Conservation (phyloP, 2,329 filamentous ascomycete genomes). For the Echinosphaeria canescens region DNA sequence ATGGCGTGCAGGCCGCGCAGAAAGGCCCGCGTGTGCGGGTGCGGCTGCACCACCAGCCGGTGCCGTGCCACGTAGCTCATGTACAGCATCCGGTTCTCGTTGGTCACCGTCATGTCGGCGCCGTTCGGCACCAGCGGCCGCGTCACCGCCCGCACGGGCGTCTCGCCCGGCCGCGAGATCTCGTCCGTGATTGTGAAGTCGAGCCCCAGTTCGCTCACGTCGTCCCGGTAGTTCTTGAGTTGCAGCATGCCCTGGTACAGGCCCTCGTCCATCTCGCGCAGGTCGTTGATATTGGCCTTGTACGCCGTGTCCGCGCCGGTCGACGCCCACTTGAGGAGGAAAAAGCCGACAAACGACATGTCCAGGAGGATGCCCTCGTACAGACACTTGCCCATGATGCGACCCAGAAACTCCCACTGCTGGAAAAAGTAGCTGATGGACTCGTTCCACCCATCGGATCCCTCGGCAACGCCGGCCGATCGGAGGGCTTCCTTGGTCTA, state of each 20-base stretch:
- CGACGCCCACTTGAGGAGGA: conserved; percentile 85
- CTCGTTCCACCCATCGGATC: conserved; percentile 31
- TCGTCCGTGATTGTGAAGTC: conserved; percentile 80
- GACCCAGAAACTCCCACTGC: conserved; percentile 78
- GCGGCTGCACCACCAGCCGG: conserved; percentile 61
- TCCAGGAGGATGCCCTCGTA: conserved; percentile 95
- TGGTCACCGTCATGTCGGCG: conserved; percentile 59
- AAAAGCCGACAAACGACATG: conserved; percentile 84
- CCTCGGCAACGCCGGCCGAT: conserved; percentile 24
- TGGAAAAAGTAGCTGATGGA: conserved; percentile 38
- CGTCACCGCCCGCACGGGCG: conserved; percentile 38
- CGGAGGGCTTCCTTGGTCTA: conserved; percentile 35
- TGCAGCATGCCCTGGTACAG: conserved; percentile 70
- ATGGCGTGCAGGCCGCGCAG: conserved; percentile 69
- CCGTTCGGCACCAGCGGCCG: conserved; percentile 60
- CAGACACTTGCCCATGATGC: conserved; percentile 86
- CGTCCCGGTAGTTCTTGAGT: conserved; percentile 68
- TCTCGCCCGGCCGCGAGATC: conserved; percentile 18
- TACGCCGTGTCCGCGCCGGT: conserved; percentile 41
- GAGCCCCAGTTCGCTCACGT: conserved; percentile 61
- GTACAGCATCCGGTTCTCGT: conserved; percentile 84
- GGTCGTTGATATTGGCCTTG: conserved; percentile 82
- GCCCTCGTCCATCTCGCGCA: conserved; percentile 76
- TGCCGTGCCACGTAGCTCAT: conserved; percentile 82
- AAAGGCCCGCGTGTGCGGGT: conserved; percentile 69